Evolutionary conservation across 805 yeast species (phyloP), one percentile per base, ranked within the genome.

Genomic region (Hanseniaspora guilliermondii): DNA sequence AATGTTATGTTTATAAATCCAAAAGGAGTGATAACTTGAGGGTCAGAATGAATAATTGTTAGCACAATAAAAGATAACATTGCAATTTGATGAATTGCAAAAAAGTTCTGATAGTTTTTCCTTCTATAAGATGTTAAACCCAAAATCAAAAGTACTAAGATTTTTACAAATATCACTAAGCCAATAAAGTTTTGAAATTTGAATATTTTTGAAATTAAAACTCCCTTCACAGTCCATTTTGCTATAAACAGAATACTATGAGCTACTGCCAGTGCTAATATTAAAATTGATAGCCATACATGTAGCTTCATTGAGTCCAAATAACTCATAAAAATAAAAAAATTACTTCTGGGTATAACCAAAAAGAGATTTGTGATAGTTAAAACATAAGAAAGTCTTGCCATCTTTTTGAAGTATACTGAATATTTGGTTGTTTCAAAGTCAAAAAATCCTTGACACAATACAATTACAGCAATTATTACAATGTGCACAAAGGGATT

Each of bases 221-320:
- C 60, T 0, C 68, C 59, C 1, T 68, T 70, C 0, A 61, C 32
- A 1, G 61, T 45, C 87, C 84, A 84, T 56, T 71, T 70, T 9
- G 68, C 62, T 4, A 76, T 35, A 61, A 71, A 85, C 1, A 80
- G 81, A 16, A 77, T 46, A 0, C 79, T 70, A 61, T 85, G 94
- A 3, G 74, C 47, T 0, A 73, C 42, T 0, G 75, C 73, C 33
- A 75, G 62, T 0, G 72, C 57, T 0, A 80, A 62, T 22, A 82
- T 74, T 1, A 80, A 38, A 56, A 91, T 69, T 4, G 88, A 80
- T 1, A 82, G 59, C 89, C 91, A 83, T 60, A 82, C 83, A 63
- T 85, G 94, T 8, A 84, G 60, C 19, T 71, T 71, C 12, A 85
- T 61, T 14, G 77, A 67, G 52, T 76, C 78, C 56, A 82, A 64